Conservation (phyloP, 2,329 filamentous ascomycete genomes). For the Neophaeococcomyces mojaviensis region DNA sequence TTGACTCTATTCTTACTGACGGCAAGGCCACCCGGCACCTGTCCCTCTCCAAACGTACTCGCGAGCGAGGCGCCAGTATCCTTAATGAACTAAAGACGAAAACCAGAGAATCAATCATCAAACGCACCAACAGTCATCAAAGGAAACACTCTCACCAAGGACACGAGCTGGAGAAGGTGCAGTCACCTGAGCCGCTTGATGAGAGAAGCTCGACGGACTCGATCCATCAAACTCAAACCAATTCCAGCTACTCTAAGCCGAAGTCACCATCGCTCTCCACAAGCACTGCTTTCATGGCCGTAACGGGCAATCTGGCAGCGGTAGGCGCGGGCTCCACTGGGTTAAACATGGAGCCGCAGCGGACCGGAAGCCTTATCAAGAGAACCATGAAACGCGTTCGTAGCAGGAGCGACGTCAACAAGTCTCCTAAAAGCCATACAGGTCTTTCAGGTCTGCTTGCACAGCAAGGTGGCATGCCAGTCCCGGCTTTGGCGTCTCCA, state of each 20-base stretch:
- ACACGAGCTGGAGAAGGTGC: conserved; percentile 7
- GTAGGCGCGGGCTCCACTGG: conserved; percentile 51
- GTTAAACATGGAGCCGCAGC: conserved; percentile 43
- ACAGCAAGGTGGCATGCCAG: conserved; percentile 51
- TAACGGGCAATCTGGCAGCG: conserved; percentile 39
- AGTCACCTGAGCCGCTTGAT: conserved; percentile 7
- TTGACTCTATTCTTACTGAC: conserved; percentile 39
- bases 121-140: conserved; percentile 37
- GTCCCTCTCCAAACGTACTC: conserved; percentile 28
- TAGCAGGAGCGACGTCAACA: conserved; percentile 51
- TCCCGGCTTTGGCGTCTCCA: conserved; percentile 47
- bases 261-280: conserved; percentile 36
- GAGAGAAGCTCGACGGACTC: conserved; percentile 22
- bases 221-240: conserved; percentile 29
- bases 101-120: conserved; percentile 30
- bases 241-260: conserved; percentile 31
- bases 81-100: conserved; percentile 28
- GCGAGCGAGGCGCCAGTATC: conserved; percentile 41
- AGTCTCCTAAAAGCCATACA: conserved; percentile 29
- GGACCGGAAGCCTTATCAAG: conserved; percentile 7
- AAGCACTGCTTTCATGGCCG: conserved; percentile 35
- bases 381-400: conserved; percentile 31
- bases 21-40: conserved; percentile 34
- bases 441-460: conserved; percentile 50
- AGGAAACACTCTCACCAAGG: conserved; percentile 30